phyloP scores from a whole-genome alignment of 805 yeast species.

The Starmerella gropengiesseri region DNA sequence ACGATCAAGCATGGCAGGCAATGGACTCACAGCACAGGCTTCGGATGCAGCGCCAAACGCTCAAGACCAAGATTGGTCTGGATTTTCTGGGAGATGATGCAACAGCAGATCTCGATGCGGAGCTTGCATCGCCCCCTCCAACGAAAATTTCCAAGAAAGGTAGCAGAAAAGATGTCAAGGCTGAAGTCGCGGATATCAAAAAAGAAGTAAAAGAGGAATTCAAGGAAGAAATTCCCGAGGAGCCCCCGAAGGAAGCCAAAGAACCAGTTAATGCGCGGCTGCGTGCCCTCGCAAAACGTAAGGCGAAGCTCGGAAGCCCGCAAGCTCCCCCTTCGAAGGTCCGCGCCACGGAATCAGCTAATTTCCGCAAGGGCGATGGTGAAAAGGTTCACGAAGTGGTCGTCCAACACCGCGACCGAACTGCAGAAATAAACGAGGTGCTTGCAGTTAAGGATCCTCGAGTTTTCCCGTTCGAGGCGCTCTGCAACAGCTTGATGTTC shows the following conservation, averaged over 20 bases:
- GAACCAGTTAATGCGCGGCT: constrained; percentile 44
- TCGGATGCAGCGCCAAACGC: constrained; percentile 40
- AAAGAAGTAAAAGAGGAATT: background rate
- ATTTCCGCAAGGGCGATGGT: background rate
- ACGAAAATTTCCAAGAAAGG: background rate
- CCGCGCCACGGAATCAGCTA: constrained; percentile 17
- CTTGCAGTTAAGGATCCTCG: constrained; percentile 59
- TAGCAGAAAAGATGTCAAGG: background rate
- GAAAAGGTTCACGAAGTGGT: constrained; percentile 50
- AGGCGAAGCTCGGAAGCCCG: constrained; percentile 48
- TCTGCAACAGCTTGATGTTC: constrained; percentile 65
- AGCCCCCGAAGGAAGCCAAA: constrained; percentile 4
- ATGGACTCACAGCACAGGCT: constrained; percentile 38
- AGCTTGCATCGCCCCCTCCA: constrained; percentile 19
- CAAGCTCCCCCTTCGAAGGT: constrained; percentile 24
- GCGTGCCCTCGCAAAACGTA: constrained; percentile 88
- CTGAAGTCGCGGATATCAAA: no score
- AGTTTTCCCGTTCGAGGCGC: constrained; percentile 92
- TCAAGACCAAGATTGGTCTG: constrained; percentile 36
- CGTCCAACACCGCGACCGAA: constrained; percentile 56
- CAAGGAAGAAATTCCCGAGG: background rate
- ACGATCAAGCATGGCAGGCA: constrained; percentile 32
- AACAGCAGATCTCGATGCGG: constrained; percentile 27
- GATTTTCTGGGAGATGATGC: constrained; percentile 33
- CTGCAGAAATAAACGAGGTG: constrained; percentile 52